Conservation (phyloP, 148 eudicot genomes). For the Cornus florida region DNA sequence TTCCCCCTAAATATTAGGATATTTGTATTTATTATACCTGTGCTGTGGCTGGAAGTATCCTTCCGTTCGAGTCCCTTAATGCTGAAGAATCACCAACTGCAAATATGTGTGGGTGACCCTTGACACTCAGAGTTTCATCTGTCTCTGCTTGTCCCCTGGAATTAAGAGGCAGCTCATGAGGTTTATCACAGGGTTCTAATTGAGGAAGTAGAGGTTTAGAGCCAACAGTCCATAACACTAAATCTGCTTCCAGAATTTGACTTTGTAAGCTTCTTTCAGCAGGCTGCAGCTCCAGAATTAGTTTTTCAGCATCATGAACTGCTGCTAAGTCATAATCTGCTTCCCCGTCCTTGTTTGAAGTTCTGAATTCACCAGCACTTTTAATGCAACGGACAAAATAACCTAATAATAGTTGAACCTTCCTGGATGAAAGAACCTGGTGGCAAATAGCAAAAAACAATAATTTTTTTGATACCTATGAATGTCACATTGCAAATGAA, state of each 20-base stretch:
- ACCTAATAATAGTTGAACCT: slow-evolving; percentile 75
- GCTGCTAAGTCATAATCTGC: slow-evolving; percentile 5
- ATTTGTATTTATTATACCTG: slow-evolving; percentile 51
- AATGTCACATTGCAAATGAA: background rate
- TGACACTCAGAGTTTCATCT: slow-evolving; percentile 92
- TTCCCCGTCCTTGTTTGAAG: slow-evolving; percentile 18
- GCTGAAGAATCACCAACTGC: slow-evolving; percentile 93
- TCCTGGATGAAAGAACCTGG: slow-evolving; percentile 84
- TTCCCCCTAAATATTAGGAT: background rate
- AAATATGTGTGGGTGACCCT: slow-evolving; percentile 90
- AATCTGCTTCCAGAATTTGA: slow-evolving; percentile 76
- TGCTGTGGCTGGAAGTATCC: slow-evolving; percentile 86
- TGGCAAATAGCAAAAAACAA: background rate
- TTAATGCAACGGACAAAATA: slow-evolving; percentile 65
- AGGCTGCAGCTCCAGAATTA: slow-evolving; percentile 72
- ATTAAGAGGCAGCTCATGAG: slow-evolving; percentile 76
- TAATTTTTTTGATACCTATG: background rate
- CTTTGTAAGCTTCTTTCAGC: slow-evolving; percentile 61
- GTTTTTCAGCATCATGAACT: slow-evolving; percentile 42
- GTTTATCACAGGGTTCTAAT: slow-evolving; percentile 52
- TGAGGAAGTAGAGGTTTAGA: slow-evolving; percentile 77
- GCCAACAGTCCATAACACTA: slow-evolving; percentile 96
- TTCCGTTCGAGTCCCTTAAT: slow-evolving; percentile 78
- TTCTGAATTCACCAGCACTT: slow-evolving; percentile 26
- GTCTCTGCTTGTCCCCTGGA: slow-evolving; percentile 90